Percentiles rank a stretch among this genome's conserved stretches.
Conservation (phyloP, 495 filamentous ascomycete species). For the Neurospora sp. region DNA sequence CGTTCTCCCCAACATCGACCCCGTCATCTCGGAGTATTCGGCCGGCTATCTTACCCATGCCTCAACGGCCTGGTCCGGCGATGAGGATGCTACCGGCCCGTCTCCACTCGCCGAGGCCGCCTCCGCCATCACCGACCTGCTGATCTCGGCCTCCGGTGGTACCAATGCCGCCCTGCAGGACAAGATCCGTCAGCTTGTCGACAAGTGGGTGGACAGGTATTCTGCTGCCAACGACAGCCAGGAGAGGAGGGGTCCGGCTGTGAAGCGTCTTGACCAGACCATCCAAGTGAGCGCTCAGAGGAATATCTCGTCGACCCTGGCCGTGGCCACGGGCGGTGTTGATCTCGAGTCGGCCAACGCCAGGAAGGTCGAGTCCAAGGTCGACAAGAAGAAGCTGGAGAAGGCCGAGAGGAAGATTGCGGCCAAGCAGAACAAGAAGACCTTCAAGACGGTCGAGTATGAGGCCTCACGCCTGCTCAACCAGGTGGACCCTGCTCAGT, state of each 20-base stretch:
- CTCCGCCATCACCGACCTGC: conserved; percentile 67
- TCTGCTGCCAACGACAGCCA: conserved; percentile 55
- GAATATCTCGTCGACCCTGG: conserved; percentile 91
- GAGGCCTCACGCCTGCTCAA: conserved; percentile 87
- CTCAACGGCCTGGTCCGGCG: conserved; percentile 67
- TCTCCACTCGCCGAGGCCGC: conserved; percentile 81
- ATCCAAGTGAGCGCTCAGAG: conserved; percentile 90
- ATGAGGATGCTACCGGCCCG: conserved; percentile 54
- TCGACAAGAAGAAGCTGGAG: conserved; percentile 98
- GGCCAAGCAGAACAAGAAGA: conserved; percentile 96
- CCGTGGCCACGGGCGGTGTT: conserved; percentile 70
- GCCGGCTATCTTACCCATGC: conserved; percentile 92
- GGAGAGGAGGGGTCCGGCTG: conserved; percentile 54
- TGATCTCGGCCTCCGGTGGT: conserved; percentile 84
- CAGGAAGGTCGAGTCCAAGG: conserved; percentile 90
- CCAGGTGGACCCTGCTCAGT: conserved; percentile 72
- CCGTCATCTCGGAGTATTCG: conserved; percentile 83
- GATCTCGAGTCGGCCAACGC: conserved; percentile 88
- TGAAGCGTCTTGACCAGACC: conserved; percentile 83
- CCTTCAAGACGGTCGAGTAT: conserved; percentile 95
- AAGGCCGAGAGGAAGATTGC: conserved; percentile 97
- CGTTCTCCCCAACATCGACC: conserved; percentile 81
- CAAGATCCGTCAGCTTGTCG: conserved; percentile 73
- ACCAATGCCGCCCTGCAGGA: conserved; percentile 54
- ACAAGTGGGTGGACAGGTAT: conserved; percentile 78